Percentiles rank a stretch among this genome's conserved stretches.
These are phyloP conservation scores for Pleurozium schreberi DNA, from an alignment of 225 moss, liverwort and hornwort species.

Conservation along the genomic window DNA sequence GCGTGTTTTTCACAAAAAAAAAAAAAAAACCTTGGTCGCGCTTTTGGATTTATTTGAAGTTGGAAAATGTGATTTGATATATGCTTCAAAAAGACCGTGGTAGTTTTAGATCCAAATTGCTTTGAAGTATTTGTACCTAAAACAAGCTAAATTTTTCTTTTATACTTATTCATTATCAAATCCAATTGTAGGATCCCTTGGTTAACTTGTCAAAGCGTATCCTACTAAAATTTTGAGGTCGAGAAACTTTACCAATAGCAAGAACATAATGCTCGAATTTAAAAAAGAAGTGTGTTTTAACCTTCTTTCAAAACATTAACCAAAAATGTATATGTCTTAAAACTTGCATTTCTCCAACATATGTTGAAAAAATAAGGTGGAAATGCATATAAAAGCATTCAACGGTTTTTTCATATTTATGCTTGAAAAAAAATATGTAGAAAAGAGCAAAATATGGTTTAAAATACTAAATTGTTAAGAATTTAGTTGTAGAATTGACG, in stretches of 20 bases:
- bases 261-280: background rate
- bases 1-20: too few relatives aligned
- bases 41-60: too few relatives aligned
- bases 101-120: background rate
- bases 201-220: background rate
- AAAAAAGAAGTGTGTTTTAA: background rate
- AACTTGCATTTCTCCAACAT: background rate
- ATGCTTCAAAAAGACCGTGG: accelerated
- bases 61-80: background rate
- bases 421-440: background rate
- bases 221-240: background rate
- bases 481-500: background rate
- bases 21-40: too few relatives aligned
- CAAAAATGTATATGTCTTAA: background rate
- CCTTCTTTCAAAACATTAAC: background rate
- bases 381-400: background rate
- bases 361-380: background rate
- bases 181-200: accelerated
- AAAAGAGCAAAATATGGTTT: background rate
- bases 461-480: background rate
- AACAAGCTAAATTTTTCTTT: background rate
- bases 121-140: background rate
- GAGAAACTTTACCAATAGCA: background rate
- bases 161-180: background rate
- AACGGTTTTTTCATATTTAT: too few relatives aligned